A percentile compares a stretch with the other conserved stretches of the same genome.
phyloP scores from a whole-genome alignment of 805 yeast species.

The Henningerozyma blattae region DNA sequence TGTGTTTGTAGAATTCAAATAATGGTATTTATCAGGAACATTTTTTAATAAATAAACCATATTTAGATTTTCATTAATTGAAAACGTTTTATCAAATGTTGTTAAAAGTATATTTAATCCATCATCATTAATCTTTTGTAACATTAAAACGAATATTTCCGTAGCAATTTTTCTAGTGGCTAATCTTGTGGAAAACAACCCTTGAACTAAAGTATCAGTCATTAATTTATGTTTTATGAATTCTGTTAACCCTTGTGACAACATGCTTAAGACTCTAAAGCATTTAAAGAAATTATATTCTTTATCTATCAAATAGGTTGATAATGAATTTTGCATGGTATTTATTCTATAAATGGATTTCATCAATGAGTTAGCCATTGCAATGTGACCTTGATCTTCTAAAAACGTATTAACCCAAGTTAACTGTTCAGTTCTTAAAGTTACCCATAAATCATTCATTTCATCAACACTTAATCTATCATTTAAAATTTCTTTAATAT shows the following conservation, averaged over 20 bases:
- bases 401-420: slow-evolving; percentile 74
- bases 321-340: slow-evolving; percentile 19
- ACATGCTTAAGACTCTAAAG: slow-evolving; percentile 38
- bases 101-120: slow-evolving; percentile 22
- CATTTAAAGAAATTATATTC: slow-evolving; percentile 74
- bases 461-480: slow-evolving; percentile 57
- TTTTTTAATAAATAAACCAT: slow-evolving; percentile 12
- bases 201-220: slow-evolving; percentile 54
- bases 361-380: slow-evolving; percentile 55
- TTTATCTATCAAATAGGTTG: slow-evolving; percentile 42
- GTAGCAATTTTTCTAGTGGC: slow-evolving; percentile 70
- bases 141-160: slow-evolving; percentile 53
- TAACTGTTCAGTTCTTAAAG: slow-evolving; percentile 78
- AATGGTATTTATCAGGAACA: slow-evolving; percentile 10
- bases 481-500: slow-evolving; percentile 62
- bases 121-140: slow-evolving; percentile 32
- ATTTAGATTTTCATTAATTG: slow-evolving; percentile 16
- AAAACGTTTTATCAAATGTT: slow-evolving; percentile 26
- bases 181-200: slow-evolving; percentile 62
- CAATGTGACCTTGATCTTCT: slow-evolving; percentile 71
- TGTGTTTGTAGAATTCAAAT: slow-evolving; percentile 7
- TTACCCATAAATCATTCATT: slow-evolving; percentile 78
- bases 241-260: slow-evolving; percentile 18
- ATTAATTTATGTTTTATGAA: slow-evolving; percentile 25
- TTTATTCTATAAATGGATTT: slow-evolving; percentile 27